Percentiles rank a stretch among this genome's conserved stretches.
Conservation (phyloP, 306 rosid species). For the Ceratonia siliqua region DNA sequence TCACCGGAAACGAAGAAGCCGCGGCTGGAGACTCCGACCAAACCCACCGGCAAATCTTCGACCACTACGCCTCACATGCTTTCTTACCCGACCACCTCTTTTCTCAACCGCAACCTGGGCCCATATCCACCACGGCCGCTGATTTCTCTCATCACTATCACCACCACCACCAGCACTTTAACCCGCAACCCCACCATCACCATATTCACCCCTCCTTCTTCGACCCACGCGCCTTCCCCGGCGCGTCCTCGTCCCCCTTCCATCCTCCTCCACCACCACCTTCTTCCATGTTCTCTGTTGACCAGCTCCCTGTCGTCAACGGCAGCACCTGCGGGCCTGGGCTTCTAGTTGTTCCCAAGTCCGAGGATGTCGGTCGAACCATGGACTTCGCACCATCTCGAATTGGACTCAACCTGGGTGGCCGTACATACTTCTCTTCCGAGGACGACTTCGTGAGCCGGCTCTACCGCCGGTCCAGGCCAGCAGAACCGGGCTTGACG, state of each 20-base stretch:
- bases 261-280: conserved; percentile 8
- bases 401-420: conserved; percentile 73
- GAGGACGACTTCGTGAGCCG: conserved; percentile 58
- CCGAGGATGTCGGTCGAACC: conserved; percentile 44
- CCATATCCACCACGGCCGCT: conserved; percentile 9
- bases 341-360: conserved; percentile 47
- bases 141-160: conserved; percentile 27
- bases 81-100: conserved; percentile 31
- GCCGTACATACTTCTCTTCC: conserved; percentile 62
- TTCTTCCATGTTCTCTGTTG: conserved; percentile 40
- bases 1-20: conserved; percentile 44
- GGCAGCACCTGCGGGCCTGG: conserved; percentile 22
- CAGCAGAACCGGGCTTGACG: conserved; percentile 36
- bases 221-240: conserved; percentile 51
- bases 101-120: conserved; percentile 24
- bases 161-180: conserved; percentile 11
- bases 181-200: background rate
- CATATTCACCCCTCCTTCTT: conserved; percentile 33
- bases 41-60: conserved; percentile 42
- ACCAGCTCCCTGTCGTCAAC: conserved; percentile 29
- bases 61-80: conserved; percentile 40
- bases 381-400: conserved; percentile 46
- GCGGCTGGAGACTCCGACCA: conserved; percentile 41
- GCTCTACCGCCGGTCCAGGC: conserved; percentile 55
- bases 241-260: conserved; percentile 41